Evolutionary conservation across 371 early-diverging fungal species (phyloP).

Genomic region (Sporodiniella umbellata): DNA sequence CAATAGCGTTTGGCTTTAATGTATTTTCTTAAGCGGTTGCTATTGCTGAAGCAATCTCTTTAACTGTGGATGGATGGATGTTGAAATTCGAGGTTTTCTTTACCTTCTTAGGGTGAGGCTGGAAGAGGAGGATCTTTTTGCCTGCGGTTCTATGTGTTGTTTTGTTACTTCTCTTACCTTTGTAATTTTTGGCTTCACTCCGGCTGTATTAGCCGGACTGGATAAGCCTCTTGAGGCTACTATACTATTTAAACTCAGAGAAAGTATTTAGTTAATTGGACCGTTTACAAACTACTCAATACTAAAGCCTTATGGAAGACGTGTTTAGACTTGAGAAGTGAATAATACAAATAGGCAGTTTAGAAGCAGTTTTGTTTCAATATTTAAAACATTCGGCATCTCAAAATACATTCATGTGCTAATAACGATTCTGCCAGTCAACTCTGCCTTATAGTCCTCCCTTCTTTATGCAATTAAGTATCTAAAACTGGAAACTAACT

Average conservation of each 20-base stretch:
- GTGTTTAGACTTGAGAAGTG: no score
- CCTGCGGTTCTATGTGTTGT: background rate
- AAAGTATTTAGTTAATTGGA: background rate
- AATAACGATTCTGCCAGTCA: no score
- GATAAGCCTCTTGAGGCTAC: background rate
- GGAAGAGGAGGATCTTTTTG: conserved; percentile 3
- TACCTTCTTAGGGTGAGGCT: conserved; percentile 2
- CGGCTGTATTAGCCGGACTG: background rate
- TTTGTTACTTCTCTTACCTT: background rate
- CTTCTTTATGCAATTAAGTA: no score
- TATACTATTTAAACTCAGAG: no score
- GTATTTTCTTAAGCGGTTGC: background rate
- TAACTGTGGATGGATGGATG: conserved; percentile 3
- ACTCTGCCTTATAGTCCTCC: no score
- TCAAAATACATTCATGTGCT: no score
- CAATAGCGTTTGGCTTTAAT: background rate
- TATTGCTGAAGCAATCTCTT: background rate
- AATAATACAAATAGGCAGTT: no score
- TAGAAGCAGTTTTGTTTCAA: no score
- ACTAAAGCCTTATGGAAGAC: no score
- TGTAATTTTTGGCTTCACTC: background rate
- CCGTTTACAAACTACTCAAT: no score
- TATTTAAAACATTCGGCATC: no score
- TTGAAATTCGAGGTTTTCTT: background rate
- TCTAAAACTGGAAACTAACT: no score